Evolutionary conservation across 2,329 filamentous ascomycete genomes (phyloP), one percentile per base, ranked within the genome.

Genomic region (Aspergillus costaricaensis): DNA sequence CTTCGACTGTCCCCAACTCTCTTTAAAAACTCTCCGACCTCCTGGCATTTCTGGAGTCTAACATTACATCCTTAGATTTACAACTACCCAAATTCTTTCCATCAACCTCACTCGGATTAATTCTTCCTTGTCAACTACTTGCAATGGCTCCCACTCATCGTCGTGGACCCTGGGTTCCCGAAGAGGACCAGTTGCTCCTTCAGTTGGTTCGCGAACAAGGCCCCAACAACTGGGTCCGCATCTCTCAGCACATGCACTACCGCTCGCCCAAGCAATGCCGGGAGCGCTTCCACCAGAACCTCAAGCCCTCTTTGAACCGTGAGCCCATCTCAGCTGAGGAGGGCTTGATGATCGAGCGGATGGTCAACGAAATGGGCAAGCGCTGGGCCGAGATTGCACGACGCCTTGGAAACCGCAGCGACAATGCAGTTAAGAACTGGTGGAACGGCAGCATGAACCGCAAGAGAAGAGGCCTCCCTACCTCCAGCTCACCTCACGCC

Each of bases 371-470:
- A 68, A 87, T 91, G 80, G 92, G 92, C 63, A 94, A 92, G 80
- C 87, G 90, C 59, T 97, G 93, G 93, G 93, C 93, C 2, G 92
- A 97, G 73, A 97, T 97, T 72, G 91, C 93, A 48, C 85, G 93
- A 66, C 83, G 87, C 49, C 83, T 97, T 19, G 85, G 89, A 57
- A 92, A 92, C 65, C 89, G 93, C 71, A 96, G 92, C 76, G 93
- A 97, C 80, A 97, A 97, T 72, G 90, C 91, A 27, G 91, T 97
- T 65, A 97, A 97, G 85, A 97, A 97, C 77, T 97, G 92, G 92
- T 96, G 91, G 91, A 96, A 96, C 74, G 92, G 93, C 53, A 91
- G 89, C 74, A 90, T 93, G 84, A 96, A 96, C 79, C 87, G 92
- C 70, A 84, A 89, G 70, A 84, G 82, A 71, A 81, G 87, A 66